phyloP scores from a whole-genome alignment of 2,329 filamentous ascomycete genomes.

The Fusarium scirpi region DNA sequence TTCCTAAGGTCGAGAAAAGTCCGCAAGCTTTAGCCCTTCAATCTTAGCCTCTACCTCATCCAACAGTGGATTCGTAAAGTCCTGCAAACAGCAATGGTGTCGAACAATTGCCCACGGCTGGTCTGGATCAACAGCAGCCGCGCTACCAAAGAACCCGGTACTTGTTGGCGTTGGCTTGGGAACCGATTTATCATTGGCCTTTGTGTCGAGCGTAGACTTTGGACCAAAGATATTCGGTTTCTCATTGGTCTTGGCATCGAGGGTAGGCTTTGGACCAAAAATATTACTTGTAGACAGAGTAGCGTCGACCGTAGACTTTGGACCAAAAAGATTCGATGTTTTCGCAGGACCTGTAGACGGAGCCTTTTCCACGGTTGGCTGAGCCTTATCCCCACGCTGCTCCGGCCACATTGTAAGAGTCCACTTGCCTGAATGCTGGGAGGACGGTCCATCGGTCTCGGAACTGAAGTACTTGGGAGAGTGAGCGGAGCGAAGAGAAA shows the following conservation, averaged over 20 bases:
- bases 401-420: not conserved
- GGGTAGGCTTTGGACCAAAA: too few relatives aligned
- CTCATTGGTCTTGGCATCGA: too few relatives aligned
- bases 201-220: not conserved
- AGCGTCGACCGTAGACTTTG: not conserved
- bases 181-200: not conserved
- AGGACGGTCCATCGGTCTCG: accelerated
- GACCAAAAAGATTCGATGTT: not conserved
- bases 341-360: too few relatives aligned
- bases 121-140: not conserved
- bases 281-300: too few relatives aligned
- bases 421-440: not conserved
- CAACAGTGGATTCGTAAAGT: not conserved
- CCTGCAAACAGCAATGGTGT: not conserved
- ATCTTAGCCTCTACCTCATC: not conserved
- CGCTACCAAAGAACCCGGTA: not conserved
- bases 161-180: not conserved
- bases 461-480: not conserved
- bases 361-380: not conserved
- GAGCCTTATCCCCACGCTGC: not conserved
- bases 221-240: too few relatives aligned
- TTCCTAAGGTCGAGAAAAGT: not conserved
- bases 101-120: not conserved
- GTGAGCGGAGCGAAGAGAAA: not conserved
- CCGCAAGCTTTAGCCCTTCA: not conserved